These are phyloP conservation scores for Dionaea muscipula DNA, from an alignment of 179 eudicot species.

Conservation along the genomic window DNA sequence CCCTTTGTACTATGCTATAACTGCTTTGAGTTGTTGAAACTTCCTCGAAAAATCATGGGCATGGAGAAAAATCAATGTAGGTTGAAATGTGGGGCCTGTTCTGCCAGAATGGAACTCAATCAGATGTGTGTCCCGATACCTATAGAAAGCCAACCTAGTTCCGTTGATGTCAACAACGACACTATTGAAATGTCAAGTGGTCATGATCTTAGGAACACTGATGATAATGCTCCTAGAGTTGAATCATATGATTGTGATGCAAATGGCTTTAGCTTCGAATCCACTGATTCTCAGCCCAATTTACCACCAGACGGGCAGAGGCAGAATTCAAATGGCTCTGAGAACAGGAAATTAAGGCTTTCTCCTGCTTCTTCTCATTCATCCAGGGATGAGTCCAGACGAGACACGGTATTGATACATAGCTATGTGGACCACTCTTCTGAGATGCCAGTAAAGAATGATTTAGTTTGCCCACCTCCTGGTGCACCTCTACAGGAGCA, in stretches of 20 bases:
- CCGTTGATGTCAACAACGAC: constrained; percentile 10
- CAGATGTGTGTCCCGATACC: constrained; percentile 21
- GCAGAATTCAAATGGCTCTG: constrained; percentile 20
- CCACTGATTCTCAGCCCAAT: constrained; percentile 26
- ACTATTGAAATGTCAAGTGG: constrained; percentile 12
- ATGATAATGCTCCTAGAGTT: constrained; percentile 13
- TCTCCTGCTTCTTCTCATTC: constrained; percentile 21
- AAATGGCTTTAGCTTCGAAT: constrained; percentile 25
- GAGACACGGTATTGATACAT: constrained; percentile 16
- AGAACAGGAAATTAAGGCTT: constrained; percentile 17
- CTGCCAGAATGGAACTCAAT: constrained; percentile 27
- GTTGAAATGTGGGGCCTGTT: constrained; percentile 66
- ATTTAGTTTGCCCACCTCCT: constrained; percentile 23
- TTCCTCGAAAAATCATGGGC: constrained; percentile 33
- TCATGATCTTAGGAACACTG: constrained; percentile 7
- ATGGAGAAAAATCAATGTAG: constrained; percentile 22
- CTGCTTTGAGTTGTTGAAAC: constrained; percentile 61
- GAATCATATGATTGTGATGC: constrained; percentile 43
- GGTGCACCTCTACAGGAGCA: constrained; percentile 30
- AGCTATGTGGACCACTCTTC: constrained; percentile 16
- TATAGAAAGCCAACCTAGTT: constrained; percentile 15
- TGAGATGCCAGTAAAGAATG: constrained; percentile 16
- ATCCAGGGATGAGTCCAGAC: constrained; percentile 17
- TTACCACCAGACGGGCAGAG: constrained; percentile 15
- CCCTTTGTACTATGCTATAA: constrained; percentile 61